Conservation (phyloP, 2,329 filamentous ascomycete genomes). For the Fonsecaea nubica region DNA sequence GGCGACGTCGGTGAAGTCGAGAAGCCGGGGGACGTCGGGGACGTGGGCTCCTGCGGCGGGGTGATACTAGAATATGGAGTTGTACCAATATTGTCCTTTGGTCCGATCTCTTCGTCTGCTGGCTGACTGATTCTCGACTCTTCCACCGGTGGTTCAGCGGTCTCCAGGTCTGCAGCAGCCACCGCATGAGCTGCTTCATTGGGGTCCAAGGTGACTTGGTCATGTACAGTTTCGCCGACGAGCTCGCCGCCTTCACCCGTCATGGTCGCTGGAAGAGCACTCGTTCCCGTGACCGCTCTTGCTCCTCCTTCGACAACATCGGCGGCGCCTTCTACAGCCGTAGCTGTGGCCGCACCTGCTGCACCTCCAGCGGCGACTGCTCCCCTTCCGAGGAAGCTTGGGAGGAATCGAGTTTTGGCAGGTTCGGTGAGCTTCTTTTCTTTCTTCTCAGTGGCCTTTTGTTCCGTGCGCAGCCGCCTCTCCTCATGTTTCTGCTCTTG, state of each 20-base stretch:
- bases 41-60: slow-evolving; percentile 23
- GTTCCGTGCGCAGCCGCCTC: slow-evolving; percentile 30
- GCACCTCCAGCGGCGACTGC: slow-evolving; percentile 19
- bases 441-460: slow-evolving; percentile 36
- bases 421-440: slow-evolving; percentile 33
- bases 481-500: slow-evolving; percentile 36
- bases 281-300: slow-evolving; percentile 7
- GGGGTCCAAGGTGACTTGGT: slow-evolving; percentile 28
- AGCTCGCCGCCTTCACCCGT: slow-evolving; percentile 16
- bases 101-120: slow-evolving; percentile 16
- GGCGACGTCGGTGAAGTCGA: slow-evolving; percentile 31
- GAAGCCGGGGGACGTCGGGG: slow-evolving; percentile 17
- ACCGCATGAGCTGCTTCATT: slow-evolving; percentile 27
- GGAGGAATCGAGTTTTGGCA: slow-evolving; percentile 26
- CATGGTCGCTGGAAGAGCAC: slow-evolving; percentile 10
- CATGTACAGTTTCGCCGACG: slow-evolving; percentile 22
- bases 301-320: slow-evolving; percentile 23
- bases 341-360: slow-evolving; percentile 20
- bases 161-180: slow-evolving; percentile 17
- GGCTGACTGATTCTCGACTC: neutral
- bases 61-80: slow-evolving; percentile 13
- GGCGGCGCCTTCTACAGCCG: slow-evolving; percentile 19
- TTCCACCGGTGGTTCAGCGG: neutral
- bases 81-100: slow-evolving; percentile 13
- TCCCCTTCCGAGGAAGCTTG: slow-evolving; percentile 29